A percentile compares a stretch with the other conserved stretches of the same genome.
Conservation (phyloP, 805 yeast species). For the Millerozyma miso region DNA sequence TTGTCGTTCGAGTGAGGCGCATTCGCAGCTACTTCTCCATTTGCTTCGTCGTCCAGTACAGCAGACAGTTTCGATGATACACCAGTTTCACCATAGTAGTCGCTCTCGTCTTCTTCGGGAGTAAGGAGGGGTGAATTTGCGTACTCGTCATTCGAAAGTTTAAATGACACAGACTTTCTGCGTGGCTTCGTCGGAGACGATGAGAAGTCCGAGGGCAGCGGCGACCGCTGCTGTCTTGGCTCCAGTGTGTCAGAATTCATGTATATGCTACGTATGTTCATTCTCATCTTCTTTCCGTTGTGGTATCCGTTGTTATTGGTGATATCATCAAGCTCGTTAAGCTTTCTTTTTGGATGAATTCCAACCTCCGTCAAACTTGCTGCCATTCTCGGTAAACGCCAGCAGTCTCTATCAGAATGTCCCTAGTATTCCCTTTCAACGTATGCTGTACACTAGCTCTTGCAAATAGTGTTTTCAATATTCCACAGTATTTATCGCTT, state of each 20-base stretch:
- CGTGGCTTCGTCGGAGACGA: conserved; percentile 15
- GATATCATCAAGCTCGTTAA: conserved; percentile 34
- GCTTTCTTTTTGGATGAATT: conserved; percentile 24
- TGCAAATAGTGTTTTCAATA: neutral
- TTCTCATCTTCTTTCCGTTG: conserved; percentile 22
- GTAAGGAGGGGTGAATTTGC: conserved; percentile 35
- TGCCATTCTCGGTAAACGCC: conserved; percentile 20
- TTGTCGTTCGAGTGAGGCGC: conserved; percentile 1
- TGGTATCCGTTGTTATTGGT: conserved; percentile 23
- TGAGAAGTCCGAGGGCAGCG: conserved; percentile 20
- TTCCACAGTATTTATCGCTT: neutral
- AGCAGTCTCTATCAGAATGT: neutral
- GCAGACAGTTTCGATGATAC: conserved; percentile 2
- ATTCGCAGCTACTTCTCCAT: neutral
- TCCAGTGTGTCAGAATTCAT: conserved; percentile 8
- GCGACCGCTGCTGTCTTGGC: conserved; percentile 15
- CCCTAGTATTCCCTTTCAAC: neutral
- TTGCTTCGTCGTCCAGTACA: neutral
- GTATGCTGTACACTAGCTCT: neutral
- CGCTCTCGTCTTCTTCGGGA: conserved; percentile 40
- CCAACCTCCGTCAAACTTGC: conserved; percentile 28
- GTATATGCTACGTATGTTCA: conserved; percentile 9
- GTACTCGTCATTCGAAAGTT: conserved; percentile 21
- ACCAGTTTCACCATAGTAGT: conserved; percentile 15
- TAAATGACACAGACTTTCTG: conserved; percentile 25